A percentile compares a stretch with the other conserved stretches of the same genome.
phyloP scores from a whole-genome alignment of 2,329 filamentous ascomycete genomes.

The Penicillium paneum region DNA sequence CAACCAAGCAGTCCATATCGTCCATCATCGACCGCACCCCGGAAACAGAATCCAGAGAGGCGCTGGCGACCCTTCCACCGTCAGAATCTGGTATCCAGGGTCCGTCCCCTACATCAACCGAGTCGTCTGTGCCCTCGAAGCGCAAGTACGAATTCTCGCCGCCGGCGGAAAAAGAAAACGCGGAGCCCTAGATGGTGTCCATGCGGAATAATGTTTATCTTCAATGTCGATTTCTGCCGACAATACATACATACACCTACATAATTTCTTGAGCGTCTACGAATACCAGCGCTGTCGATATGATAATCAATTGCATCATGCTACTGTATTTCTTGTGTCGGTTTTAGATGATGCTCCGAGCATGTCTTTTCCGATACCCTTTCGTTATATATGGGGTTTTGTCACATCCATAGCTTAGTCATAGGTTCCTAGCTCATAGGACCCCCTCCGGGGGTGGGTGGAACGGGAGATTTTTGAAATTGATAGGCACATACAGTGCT shows the following conservation, averaged over 20 bases:
- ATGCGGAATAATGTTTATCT: slow-evolving; percentile 17
- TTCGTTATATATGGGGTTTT: slow-evolving; percentile 8
- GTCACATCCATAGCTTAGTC: too few species aligned
- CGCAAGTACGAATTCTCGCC: slow-evolving; percentile 23
- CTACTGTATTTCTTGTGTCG: background rate
- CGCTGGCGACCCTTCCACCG: slow-evolving; percentile 19
- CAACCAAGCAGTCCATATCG: slow-evolving; percentile 40
- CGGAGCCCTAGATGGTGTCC: slow-evolving; percentile 21
- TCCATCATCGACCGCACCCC: slow-evolving; percentile 40
- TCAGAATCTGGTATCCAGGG: slow-evolving; percentile 23
- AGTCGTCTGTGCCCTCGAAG: slow-evolving; percentile 19
- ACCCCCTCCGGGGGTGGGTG: too few species aligned
- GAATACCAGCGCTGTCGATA: background rate
- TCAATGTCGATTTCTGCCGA: slow-evolving; percentile 1
- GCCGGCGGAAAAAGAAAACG: slow-evolving; percentile 24
- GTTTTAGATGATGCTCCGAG: background rate
- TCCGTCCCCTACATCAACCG: slow-evolving; percentile 10
- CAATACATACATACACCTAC: slow-evolving; percentile 2
- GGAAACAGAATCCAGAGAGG: slow-evolving; percentile 24
- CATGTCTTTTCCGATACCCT: slow-evolving; percentile 18
- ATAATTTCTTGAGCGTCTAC: slow-evolving; percentile 5
- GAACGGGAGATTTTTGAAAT: too few species aligned
- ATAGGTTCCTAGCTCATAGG: too few species aligned
- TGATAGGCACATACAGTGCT: too few species aligned
- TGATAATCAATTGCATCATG: slow-evolving; percentile 12